phyloP scores from a whole-genome alignment of 2,329 filamentous ascomycete genomes.

The Aspergillus ibericus region DNA sequence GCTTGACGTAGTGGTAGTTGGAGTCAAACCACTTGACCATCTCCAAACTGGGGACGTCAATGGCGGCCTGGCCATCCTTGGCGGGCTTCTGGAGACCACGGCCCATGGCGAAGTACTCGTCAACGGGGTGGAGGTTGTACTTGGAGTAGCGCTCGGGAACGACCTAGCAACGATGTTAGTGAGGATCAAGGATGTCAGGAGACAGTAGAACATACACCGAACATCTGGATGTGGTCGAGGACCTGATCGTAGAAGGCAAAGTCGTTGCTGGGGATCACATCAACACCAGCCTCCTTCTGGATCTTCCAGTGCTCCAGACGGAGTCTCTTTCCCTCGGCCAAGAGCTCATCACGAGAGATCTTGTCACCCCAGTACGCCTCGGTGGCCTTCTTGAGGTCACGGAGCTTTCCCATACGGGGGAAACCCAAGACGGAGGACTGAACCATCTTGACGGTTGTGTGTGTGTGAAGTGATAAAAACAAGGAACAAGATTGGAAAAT shows the following conservation, averaged over 20 bases:
- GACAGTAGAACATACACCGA: conserved; percentile 67
- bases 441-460: conserved; percentile 54
- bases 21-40: conserved; percentile 99
- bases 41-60: conserved; percentile 92
- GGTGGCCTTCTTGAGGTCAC: conserved; percentile 99
- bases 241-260: conserved; percentile 99
- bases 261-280: conserved; percentile 98
- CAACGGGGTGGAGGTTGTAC: conserved; percentile 81
- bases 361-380: conserved; percentile 98
- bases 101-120: conserved; percentile 99
- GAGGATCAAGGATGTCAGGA: conserved; percentile 7
- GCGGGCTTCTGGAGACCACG: conserved; percentile 93
- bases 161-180: conserved; percentile 56
- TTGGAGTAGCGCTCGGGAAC: conserved; percentile 91
- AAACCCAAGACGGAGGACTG: conserved; percentile 87
- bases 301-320: conserved; percentile 98
- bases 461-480: conserved; percentile 13
- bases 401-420: conserved; percentile 96
- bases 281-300: conserved; percentile 97
- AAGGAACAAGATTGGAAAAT: conserved; percentile 9
- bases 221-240: conserved; percentile 96
- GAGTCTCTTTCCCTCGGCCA: conserved; percentile 94
- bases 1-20: conserved; percentile 99
- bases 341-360: conserved; percentile 84
- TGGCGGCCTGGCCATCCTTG: conserved; percentile 46